phyloP scores from a whole-genome alignment of 257 asterid genomes.

The Nicotiana paniculata region DNA sequence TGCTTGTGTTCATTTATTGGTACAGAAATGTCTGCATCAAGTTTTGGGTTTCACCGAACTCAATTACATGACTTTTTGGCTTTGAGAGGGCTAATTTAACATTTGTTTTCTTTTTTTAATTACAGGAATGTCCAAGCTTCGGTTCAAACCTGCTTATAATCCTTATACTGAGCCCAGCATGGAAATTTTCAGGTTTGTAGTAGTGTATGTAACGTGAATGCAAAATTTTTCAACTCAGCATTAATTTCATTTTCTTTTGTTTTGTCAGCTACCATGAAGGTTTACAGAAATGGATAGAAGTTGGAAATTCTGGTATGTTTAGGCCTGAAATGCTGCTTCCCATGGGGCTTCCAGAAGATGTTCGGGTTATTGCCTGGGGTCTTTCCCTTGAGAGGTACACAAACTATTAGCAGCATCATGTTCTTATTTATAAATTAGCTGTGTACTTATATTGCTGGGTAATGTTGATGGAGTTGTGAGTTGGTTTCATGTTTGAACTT shows the following conservation, averaged over 20 bases:
- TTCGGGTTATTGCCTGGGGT: constrained; percentile 93
- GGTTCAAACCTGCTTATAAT: constrained; percentile 94
- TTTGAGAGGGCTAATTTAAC: neutral
- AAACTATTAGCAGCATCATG: neutral
- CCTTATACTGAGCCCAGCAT: constrained; percentile 98
- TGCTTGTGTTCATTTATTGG: neutral
- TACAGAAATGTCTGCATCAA: neutral
- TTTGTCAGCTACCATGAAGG: constrained; percentile 80
- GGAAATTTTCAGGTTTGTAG: constrained; percentile 90
- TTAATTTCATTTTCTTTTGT: neutral
- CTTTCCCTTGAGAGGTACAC: constrained; percentile 92
- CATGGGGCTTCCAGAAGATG: constrained; percentile 93
- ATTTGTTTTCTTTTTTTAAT: constrained; percentile 3
- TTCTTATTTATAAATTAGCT: neutral
- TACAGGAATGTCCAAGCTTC: constrained; percentile 89
- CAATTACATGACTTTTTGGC: neutral
- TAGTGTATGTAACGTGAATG: neutral
- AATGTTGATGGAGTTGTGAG: neutral
- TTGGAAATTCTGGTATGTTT: constrained; percentile 96
- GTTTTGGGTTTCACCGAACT: neutral
- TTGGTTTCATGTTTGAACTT: neutral
- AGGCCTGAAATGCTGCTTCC: constrained; percentile 97
- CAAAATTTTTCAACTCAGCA: neutral
- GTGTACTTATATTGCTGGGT: neutral
- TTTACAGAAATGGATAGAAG: constrained; percentile 85